These are phyloP conservation scores for Neoboletus subvelutipes DNA, from an alignment of 768 basidiomycete genomes.

Conservation along the genomic window DNA sequence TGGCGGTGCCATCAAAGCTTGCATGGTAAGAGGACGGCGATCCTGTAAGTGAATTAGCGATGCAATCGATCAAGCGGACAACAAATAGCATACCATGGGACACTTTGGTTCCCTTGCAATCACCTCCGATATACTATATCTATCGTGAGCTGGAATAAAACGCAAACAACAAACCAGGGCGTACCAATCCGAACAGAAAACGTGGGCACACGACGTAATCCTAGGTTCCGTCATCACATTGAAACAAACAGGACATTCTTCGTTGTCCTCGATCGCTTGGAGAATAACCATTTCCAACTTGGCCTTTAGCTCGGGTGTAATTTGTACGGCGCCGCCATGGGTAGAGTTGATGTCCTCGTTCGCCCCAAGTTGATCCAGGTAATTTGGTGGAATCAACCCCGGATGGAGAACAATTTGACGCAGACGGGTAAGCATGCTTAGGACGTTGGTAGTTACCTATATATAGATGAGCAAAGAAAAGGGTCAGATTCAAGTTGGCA, in stretches of 20 bases:
- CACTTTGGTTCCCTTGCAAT: slow-evolving; percentile 73
- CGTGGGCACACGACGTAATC: slow-evolving; percentile 72
- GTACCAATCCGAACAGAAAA: slow-evolving; percentile 72
- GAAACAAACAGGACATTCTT: slow-evolving; percentile 83
- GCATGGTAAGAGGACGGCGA: slow-evolving; percentile 56
- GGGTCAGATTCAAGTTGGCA: background rate
- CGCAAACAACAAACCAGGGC: slow-evolving; percentile 5
- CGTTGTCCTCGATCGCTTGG: slow-evolving; percentile 73
- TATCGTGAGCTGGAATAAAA: slow-evolving; percentile 1
- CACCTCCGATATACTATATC: slow-evolving; percentile 62
- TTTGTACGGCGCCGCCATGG: slow-evolving; percentile 27
- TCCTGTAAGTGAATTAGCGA: slow-evolving; percentile 46
- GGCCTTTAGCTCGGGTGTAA: slow-evolving; percentile 54
- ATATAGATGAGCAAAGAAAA: slow-evolving; percentile 6
- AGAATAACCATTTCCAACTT: slow-evolving; percentile 58
- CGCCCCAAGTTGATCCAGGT: slow-evolving; percentile 58
- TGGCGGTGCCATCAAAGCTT: slow-evolving; percentile 60
- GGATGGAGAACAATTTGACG: slow-evolving; percentile 83
- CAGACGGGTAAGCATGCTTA: slow-evolving; percentile 84
- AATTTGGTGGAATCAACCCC: slow-evolving; percentile 66
- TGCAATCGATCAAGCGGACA: background rate
- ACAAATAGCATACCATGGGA: slow-evolving; percentile 60
- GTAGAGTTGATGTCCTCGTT: slow-evolving; percentile 28
- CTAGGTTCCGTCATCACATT: slow-evolving; percentile 57
- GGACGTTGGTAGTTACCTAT: slow-evolving; percentile 66